A percentile compares a stretch with the other conserved stretches of the same genome.
Conservation (phyloP, 768 basidiomycete species). For the Steccherinum ochraceum region DNA sequence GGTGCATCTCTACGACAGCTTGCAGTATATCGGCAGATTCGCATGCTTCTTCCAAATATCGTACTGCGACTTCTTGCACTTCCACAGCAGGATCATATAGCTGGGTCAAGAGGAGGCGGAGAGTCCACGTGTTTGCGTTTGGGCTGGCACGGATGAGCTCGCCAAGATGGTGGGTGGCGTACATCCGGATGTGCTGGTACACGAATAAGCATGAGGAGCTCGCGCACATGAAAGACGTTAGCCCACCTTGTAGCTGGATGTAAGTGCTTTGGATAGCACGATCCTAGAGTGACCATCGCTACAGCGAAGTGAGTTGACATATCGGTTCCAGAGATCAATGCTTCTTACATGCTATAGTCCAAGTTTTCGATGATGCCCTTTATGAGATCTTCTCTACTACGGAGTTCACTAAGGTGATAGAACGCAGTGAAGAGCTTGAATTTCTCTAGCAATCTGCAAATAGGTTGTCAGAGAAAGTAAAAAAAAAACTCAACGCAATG, state of each 20-base stretch:
- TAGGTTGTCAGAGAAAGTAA: neutral
- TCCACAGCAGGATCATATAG: conserved; percentile 89
- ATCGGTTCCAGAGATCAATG: neutral
- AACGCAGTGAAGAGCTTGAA: conserved; percentile 93
- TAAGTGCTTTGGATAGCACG: conserved; percentile 88
- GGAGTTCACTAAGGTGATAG: conserved; percentile 89
- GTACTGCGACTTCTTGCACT: conserved; percentile 87
- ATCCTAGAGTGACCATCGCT: conserved; percentile 95
- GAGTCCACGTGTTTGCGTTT: conserved; percentile 77
- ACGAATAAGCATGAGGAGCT: neutral
- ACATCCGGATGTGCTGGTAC: conserved; percentile 85
- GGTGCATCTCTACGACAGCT: conserved; percentile 90
- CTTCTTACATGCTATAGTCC: conserved; percentile 79
- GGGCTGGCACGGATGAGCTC: conserved; percentile 62
- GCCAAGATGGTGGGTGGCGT: conserved; percentile 85
- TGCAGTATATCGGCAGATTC: conserved; percentile 79
- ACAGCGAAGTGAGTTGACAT: conserved; percentile 8
- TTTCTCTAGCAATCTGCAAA: conserved; percentile 76
- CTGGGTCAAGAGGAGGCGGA: conserved; percentile 89
- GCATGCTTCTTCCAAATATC: conserved; percentile 85
- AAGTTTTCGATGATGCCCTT: conserved; percentile 87
- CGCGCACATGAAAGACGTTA: neutral
- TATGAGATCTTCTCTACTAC: conserved; percentile 87
- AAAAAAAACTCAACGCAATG: too few relatives aligned
- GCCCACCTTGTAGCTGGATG: conserved; percentile 81